Evolutionary conservation across 495 filamentous ascomycete genomes (phyloP), one percentile per base, ranked within the genome.

Genomic region (Xylaria sp.): DNA sequence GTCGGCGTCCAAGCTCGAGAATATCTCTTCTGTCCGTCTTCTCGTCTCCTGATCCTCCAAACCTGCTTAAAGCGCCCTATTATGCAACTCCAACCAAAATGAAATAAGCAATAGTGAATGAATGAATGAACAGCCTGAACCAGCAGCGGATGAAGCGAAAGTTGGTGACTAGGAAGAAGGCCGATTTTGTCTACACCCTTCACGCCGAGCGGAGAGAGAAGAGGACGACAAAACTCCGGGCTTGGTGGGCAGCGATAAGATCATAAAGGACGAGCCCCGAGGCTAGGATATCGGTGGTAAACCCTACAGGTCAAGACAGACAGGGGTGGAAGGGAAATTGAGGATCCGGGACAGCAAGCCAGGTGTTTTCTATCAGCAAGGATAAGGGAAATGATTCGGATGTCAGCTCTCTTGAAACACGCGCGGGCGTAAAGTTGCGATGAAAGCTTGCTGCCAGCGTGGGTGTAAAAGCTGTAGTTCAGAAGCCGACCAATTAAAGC

Each of bases 121-220:
- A 81, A 75, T 78, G 71, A 84, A 85, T 81, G 82, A 86, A 81
- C 75, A 83, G 81, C 86, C 86, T 88, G 86, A 88, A 80, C 86
- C 86, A 88, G 86, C 86, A 88, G 86, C 78, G 81, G 75, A 80
- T 80, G 76, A 85, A 79, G 63, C 73, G 80, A 82, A 77, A 78
- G 76, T 80, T 76, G 75, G 77, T 68, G 80, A 75, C 80, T 82
- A 83, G 76, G 75, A 80, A 79, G 72, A 73, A 72, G 63, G 73
- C 70, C 71, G 72, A 74, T 73, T 73, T 71, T 79, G 75, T 76
- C 74, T 79, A 78, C 76, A 72, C 78, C 77, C 77, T 77, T 68
- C 59, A 71, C 73, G 72, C 75, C 70, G 68, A 76, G 72, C 73
- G 43, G 75, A 81, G 73, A 73, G 75, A 71, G 66, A 75, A 76